Base-by-base conservation (phyloP, 176 grass and related monocot species). In the Eremochloa ophiuroides region DNA sequence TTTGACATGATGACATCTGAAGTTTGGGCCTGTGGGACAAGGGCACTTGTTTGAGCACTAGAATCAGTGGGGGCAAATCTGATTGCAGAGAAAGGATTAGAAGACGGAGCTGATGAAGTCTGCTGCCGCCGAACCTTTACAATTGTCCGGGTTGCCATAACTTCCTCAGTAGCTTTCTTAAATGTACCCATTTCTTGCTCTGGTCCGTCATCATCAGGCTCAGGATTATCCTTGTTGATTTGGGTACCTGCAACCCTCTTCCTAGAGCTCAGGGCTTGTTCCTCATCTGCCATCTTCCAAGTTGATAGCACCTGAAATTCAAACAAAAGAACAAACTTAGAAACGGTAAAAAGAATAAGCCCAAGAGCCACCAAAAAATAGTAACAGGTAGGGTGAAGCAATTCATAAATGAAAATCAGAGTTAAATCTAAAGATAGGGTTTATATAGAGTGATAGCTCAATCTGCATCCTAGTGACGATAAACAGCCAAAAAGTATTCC, bases 101-200 rank as follows among this genome's bases (percentile, higher is more conserved):
- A 91, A 63, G 81, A 64, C 46, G 88, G 78, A 63, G 91, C 67
- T 64, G 87, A 34, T 75, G 83, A 55, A 7, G 77, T 84, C 60
- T 88, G 84, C 79, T 85, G 73, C 27, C 91, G 97, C 31, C 87
- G 91, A 68, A 99, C 91, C 78, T 93, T 99, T 31, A 99, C 91
- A 71, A 96, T 87, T 79, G 77, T 93, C 60, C 85, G 87, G 27
- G 90, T 85, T 69, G 97, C 97, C 97, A 99, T 93, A 59, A 99
- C 93, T 93, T 99, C 93, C 86, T 99, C 97, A 74, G 82, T 93
- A 76, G 97, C 97, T 85, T 87, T 99, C 85, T 93, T 86, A 82
- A 99, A 99, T 40, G 91, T 83, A 40, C 93, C 97, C 74, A 86
- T 87, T 48, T 92, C 91, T 71, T 58, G 63, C 7, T 95, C 97